Base-by-base conservation (phyloP, 768 basidiomycete genomes). In the Grammothele lineata region DNA sequence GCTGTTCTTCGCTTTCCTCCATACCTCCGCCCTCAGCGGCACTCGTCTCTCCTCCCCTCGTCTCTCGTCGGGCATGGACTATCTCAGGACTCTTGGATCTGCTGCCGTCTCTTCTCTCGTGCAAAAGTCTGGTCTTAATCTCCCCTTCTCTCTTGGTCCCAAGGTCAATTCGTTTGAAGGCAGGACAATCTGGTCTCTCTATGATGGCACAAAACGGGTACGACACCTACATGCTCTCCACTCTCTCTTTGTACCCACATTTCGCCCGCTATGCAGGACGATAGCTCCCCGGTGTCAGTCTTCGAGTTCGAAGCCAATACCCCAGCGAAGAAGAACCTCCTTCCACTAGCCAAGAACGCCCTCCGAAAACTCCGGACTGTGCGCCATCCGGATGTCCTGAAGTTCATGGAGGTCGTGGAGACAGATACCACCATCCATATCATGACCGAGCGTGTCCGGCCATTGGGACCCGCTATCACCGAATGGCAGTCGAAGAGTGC, bases 321-420 rank as follows among this genome's bases (percentile, higher is more conserved):
- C 33, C 67, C 76, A 10, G 62, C 70, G 40, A 78, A 73, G 62
- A 78, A 76, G 57, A 75, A 80, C 26, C 67, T 80, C 9, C 69
- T 88, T 42, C 79, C 83, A 1, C 75, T 97, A 15, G 95, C 94
- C 3, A 83, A 82, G 61, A 99, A 98, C 66, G 81, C 92, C 1
- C 70, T 97, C 38, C 83, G 87, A 46, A 98, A 95, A 63, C 72
- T 98, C 12, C 80, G 94, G 35, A 87, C 89, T 3, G 89, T 85
- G 8, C 81, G 96, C 27, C 96, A 99, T 73, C 96, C 96, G 0
- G 93, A 98, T 66, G 81, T 98, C 2, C 80, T 99, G 56, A 94
- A 89, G 62, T 97, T 94, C 68, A 80, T 99, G 71, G 96, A 97
- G 53, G 90, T 80, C 1, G 81, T 91, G 15, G 94, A 97, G 63